These are phyloP conservation scores for Aspergillus sp. DNA, from an alignment of 2,329 filamentous ascomycete species.

Conservation along the genomic window DNA sequence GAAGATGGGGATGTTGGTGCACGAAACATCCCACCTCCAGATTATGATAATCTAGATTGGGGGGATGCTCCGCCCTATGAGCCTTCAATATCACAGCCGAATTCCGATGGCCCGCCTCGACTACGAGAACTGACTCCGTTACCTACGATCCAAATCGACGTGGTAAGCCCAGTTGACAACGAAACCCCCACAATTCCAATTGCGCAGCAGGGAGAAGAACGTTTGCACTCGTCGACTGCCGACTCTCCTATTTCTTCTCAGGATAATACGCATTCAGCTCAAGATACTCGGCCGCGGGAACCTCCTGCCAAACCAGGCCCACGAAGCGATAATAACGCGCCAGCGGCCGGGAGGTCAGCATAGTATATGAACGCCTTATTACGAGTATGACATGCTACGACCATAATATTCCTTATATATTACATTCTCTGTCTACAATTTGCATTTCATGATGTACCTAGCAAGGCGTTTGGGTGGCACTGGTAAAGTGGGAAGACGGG, in stretches of 20 bases:
- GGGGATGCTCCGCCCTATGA: conserved; percentile 46
- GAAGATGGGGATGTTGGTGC: conserved; percentile 40
- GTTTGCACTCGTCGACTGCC: not conserved
- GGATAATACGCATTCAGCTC: not conserved
- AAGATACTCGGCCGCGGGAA: not conserved
- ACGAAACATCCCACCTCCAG: conserved; percentile 40
- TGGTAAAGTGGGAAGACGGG: not conserved
- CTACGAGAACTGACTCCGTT: conserved; percentile 23
- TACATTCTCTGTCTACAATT: conserved; percentile 7
- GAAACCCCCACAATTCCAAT: conserved; percentile 26
- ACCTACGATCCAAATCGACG: conserved; percentile 34
- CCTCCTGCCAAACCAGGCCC: not conserved
- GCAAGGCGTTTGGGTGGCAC: conserved; percentile 27
- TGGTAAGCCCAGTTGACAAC: conserved; percentile 27
- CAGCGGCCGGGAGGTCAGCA: not conserved
- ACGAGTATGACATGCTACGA: conserved; percentile 15
- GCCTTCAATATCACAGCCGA: conserved; percentile 23
- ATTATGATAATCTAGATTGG: conserved; percentile 45
- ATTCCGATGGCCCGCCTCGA: conserved; percentile 13
- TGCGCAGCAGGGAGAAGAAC: conserved; percentile 10
- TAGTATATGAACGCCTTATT: conserved; percentile 1
- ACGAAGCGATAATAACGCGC: not conserved
- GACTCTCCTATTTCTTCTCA: not conserved
- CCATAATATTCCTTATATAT: conserved; percentile 12
- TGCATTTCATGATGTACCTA: conserved; percentile 14